Base-by-base conservation (phyloP, 2,329 filamentous ascomycete genomes). In the Graphilbum sp. region DNA sequence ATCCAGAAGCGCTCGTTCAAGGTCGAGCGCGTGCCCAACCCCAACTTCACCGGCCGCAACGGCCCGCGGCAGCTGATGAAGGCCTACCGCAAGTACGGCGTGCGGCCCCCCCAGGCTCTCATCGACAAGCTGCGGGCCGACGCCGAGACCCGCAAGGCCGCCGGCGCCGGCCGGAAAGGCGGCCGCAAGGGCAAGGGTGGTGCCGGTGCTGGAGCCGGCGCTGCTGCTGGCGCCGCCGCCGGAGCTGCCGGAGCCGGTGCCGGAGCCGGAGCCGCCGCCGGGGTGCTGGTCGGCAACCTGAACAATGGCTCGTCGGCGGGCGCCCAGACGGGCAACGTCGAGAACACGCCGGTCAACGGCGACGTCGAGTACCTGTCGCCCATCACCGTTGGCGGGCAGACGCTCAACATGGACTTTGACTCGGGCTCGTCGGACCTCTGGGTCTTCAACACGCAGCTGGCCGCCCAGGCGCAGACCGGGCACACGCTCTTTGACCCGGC, bases 361-460 rank as follows among this genome's bases (percentile, higher is more conserved):
- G 79, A 81, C 49, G 63, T 70, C 35, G 73, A 83, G 42, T 87
- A 82, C 49, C 65, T 87, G 12, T 69, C 75, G 1, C 75, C 76
- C 0, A 73, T 84, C 37, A 66, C 53, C n/a, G 69, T 85, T 45
- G 79, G 79, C 42, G 75, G 74, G 5, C 79, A 84, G 57, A 67
- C 64, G 5, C 49, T 85, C 41, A 72, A 75, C 50, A 58, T 85
- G 52, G 72, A 82, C 53, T 81, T 85, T 51, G 79, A 85, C 55
- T 79, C 76, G n/a, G 79, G 79, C 40, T 83, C 78, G 2, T 70
- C 79, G 12, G 79, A 84, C 54, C 64, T 82, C 60, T 85, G 78
- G 79, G 69, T 79, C 18, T 79, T 84, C 60, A 79, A 69, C 58
- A 73, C 69, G 15, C 52, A 65, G 39, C 66, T 83, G 29, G 51